Base-by-base conservation (phyloP, 768 basidiomycete species). In the Collybiopsis confluens region DNA sequence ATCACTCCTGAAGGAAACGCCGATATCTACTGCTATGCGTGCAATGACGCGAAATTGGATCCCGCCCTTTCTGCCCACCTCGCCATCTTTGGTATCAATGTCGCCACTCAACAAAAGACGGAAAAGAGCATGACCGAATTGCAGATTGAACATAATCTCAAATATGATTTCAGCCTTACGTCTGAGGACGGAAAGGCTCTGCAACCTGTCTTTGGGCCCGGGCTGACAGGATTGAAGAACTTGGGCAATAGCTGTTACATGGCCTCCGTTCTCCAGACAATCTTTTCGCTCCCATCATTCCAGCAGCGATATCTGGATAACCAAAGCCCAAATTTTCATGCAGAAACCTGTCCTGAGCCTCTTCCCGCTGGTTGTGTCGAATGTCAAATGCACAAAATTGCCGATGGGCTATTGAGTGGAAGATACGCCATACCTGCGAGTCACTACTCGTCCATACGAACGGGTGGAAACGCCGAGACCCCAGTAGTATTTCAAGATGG, bases 231-330 rank as follows among this genome's bases (percentile, higher is more conserved):
- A 1, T 73, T 98, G 0, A 73, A 83, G 21, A 98, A 99, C 66
- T 80, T 99, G 1, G 97, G 96, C 1, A 98, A 98, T 68, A 93
- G 94, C 65, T 99, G 96, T 68, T 99, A 99, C 73, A 96, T 99
- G 86, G 92, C 95, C 1, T 97, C 94, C 0, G 86, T 92, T 10
- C 69, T 98, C 0, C 96, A 98, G 70, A 81, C 83, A 0, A 59
- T 98, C 1, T 96, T 97, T 72, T 75, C 92, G 2, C 79, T 98
- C 2, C 78, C 86, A 0, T 61, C 81, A 0, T 98, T 97, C 76
- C 81, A 83, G 58, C 64, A 73, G 2, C 83, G 90, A 8, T 98
- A 97, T 72, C 70, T 73, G 54, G 59, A 65, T 7, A 56, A 58
- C n/a, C 54, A 60, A 2, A 24, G 59, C 18, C 45, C 60, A 1